Base-by-base conservation (phyloP, 495 filamentous ascomycete species). In the Pseudomonodictys pantanalensis region DNA sequence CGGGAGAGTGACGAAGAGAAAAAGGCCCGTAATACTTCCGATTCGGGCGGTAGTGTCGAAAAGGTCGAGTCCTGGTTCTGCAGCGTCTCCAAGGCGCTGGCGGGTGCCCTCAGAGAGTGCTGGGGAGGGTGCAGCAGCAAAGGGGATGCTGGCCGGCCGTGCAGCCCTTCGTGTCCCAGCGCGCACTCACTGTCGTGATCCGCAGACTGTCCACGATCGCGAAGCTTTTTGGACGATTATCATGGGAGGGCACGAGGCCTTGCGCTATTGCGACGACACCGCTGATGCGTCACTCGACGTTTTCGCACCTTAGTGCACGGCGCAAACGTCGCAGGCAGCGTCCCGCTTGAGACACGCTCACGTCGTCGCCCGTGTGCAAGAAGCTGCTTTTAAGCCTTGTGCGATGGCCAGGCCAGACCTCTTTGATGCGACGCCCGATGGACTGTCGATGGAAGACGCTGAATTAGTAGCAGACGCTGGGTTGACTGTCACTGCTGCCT, bases 21-120 rank as follows among this genome's bases (percentile, higher is more conserved):
- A 56, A 62, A 48, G 52, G 45, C 58, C 58, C 17, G 51, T 56
- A 56, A 62, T 56, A 62, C 51, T 56, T 55, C 58, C 58, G 44
- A 26, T 32, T 44, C 22, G 41, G 18, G 58, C 15, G 18, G 51
- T 22, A 62, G 58, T 43, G 58, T 30, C 33, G 51, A 15, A 32
- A 7, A 10, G 18, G 53, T 47, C 28, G 54, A 58, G 54, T 58
- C 43, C 45, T 26, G 20, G 47, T 29, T 42, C 39, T 60, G 41
- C 49, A 41, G 33, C n/a, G 25, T 25, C 49, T 20, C 43, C 42
- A 11, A 22, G 35, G 51, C 15, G 32, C 29, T 4, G 43, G 29
- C 29, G 29, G 35, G 52, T 17, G 43, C 49, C 47, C 49, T 52
- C 49, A 28, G 49, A 22, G 15, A 9, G 15, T 24, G 20, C 24